These are phyloP conservation scores for Rhodotorula sp. DNA, from an alignment of 1,284 basidiomycete genomes.

Conservation along the genomic window DNA sequence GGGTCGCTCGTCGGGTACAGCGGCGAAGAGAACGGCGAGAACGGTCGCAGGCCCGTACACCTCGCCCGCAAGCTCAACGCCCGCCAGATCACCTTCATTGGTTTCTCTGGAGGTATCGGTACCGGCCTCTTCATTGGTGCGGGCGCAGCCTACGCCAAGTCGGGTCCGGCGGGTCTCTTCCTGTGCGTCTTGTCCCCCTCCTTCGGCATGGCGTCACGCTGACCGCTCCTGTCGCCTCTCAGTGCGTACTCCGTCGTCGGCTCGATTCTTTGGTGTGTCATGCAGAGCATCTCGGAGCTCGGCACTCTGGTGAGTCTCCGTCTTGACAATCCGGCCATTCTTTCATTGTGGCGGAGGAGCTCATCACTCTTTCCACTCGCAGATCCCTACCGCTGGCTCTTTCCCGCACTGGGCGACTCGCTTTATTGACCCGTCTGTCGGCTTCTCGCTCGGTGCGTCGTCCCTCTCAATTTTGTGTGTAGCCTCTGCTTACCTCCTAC, in stretches of 20 bases:
- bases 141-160: conserved; percentile 47
- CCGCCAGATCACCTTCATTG: conserved; percentile 35
- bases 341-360: background rate
- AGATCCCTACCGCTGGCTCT: conserved; percentile 34
- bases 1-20: background rate
- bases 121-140: conserved; percentile 50
- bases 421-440: conserved; percentile 21
- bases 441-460: conserved; percentile 27
- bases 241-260: conserved; percentile 41
- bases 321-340: no score
- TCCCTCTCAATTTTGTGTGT: background rate
- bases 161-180: conserved; percentile 48
- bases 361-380: background rate
- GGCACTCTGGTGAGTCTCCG: conserved; percentile 16
- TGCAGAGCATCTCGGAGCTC: conserved; percentile 34
- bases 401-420: conserved; percentile 32
- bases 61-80: conserved; percentile 16
- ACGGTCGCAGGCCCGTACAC: background rate
- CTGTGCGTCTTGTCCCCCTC: conserved; percentile 15
- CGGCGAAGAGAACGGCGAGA: background rate
- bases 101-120: conserved; percentile 32
- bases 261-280: conserved; percentile 33
- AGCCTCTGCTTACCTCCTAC: background rate
- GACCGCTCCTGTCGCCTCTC: background rate
- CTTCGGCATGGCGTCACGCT: background rate